Conservation (phyloP, 306 rosid genomes). For the peach (Prunus persica) region DNA sequence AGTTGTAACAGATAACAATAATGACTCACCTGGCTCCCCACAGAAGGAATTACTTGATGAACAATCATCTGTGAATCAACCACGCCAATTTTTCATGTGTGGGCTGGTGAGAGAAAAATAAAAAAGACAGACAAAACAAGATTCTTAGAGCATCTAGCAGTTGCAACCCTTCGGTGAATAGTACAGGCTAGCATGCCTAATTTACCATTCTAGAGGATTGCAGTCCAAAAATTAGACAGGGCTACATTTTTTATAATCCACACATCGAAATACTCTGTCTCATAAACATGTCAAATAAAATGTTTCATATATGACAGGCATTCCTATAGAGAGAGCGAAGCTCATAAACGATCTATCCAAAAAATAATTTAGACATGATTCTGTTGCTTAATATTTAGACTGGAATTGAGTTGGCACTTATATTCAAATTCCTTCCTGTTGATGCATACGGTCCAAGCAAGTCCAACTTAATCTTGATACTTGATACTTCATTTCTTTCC, state of each 20-base stretch:
- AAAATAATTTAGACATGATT: neutral
- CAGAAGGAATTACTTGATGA: slow-evolving; percentile 95
- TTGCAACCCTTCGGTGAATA: neutral
- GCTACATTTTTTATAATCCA: neutral
- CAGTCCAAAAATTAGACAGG: neutral
- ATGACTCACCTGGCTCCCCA: slow-evolving; percentile 73
- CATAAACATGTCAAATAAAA: neutral
- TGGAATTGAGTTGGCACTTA: neutral
- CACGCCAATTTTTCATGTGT: slow-evolving; percentile 92
- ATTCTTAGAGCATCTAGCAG: neutral
- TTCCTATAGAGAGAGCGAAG: neutral
- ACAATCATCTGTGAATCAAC: slow-evolving; percentile 96
- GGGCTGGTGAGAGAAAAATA: slow-evolving; percentile 45
- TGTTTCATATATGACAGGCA: neutral
- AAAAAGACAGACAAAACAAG: slow-evolving; percentile 22
- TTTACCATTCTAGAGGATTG: neutral
- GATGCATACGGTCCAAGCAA: neutral
- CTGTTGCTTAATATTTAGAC: neutral
- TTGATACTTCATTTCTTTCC: too few species aligned
- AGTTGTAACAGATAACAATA: neutral
- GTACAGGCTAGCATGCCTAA: neutral
- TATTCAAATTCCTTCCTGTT: neutral
- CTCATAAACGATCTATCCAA: neutral
- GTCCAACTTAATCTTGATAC: neutral
- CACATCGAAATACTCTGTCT: too few species aligned